These are phyloP conservation scores for Calonectria pteridis DNA, from an alignment of 2,329 filamentous ascomycete species.

Conservation along the genomic window DNA sequence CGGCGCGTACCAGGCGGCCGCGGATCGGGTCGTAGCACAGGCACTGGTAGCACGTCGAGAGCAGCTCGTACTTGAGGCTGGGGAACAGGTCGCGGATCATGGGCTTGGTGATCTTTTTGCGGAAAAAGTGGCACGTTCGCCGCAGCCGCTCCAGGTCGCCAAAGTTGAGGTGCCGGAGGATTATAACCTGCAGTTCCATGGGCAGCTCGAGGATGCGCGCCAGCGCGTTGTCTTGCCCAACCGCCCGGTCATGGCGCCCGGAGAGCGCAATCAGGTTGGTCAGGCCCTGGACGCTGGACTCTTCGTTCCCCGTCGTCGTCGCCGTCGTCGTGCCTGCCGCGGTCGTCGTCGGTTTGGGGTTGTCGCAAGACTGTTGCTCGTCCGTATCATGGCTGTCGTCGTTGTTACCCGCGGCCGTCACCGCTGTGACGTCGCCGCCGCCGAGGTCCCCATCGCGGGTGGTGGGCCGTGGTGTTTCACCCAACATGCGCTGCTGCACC, in stretches of 20 bases:
- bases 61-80: conserved; percentile 46
- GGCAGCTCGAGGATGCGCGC: conserved; percentile 52
- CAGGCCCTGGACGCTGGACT: conserved; percentile 15
- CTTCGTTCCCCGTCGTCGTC: neutral
- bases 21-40: conserved; percentile 50
- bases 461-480: conserved; percentile 2
- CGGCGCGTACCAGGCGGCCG: conserved; percentile 49
- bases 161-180: conserved; percentile 56
- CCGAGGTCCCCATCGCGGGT: neutral
- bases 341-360: neutral
- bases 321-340: neutral
- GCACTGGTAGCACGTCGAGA: conserved; percentile 57
- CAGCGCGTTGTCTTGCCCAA: conserved; percentile 13
- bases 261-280: conserved; percentile 24
- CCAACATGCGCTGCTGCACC: conserved; percentile 11
- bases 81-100: conserved; percentile 54
- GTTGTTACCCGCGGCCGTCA: neutral
- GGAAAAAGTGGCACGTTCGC: conserved; percentile 54
- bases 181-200: conserved; percentile 56
- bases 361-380: neutral
- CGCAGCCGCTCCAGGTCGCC: conserved; percentile 58
- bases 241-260: conserved; percentile 13
- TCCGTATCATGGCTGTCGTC: neutral
- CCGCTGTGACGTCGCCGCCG: neutral
- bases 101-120: conserved; percentile 49